Evolutionary conservation across 163 green algal species (phyloP).

Genomic region (Chloromonas sp.): DNA sequence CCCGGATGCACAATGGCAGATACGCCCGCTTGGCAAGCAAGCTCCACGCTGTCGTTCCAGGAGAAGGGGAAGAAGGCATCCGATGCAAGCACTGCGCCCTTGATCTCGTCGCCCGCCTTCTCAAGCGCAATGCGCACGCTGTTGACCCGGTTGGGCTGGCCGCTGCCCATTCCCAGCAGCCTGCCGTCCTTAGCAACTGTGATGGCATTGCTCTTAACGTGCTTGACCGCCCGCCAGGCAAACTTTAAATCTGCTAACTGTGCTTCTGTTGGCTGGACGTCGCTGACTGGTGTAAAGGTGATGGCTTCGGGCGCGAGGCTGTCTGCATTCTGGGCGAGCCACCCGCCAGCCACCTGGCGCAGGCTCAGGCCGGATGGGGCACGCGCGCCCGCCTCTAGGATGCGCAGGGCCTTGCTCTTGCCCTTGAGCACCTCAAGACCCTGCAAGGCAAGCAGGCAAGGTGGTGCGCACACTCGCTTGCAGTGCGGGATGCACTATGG

Average conservation of each 20-base stretch:
- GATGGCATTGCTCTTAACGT: slow-evolving; percentile 99
- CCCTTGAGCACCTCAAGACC: slow-evolving; percentile 64
- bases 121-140: slow-evolving; percentile 82
- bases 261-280: slow-evolving; percentile 72
- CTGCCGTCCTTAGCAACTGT: slow-evolving; percentile 85
- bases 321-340: slow-evolving; percentile 85
- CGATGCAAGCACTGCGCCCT: slow-evolving; percentile 81
- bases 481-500: too few species aligned
- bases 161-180: slow-evolving; percentile 93
- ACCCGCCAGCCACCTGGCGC: slow-evolving; percentile 78
- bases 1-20: slow-evolving; percentile 92
- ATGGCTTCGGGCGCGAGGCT: slow-evolving; percentile 72
- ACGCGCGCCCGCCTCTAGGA: slow-evolving; percentile 87
- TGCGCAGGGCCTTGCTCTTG: slow-evolving; percentile 96
- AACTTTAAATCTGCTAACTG: slow-evolving; percentile 93
- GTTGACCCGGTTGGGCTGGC: slow-evolving; percentile 88
- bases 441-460: neutral
- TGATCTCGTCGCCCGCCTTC: slow-evolving; percentile 66
- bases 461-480: neutral
- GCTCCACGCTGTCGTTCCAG: slow-evolving; percentile 89
- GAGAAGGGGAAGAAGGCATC: slow-evolving; percentile 99
- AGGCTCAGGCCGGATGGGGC: slow-evolving; percentile 59
- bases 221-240: slow-evolving; percentile 91
- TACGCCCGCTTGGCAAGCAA: slow-evolving; percentile 90
- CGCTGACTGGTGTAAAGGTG: slow-evolving; percentile 77